phyloP scores from a whole-genome alignment of 164 flowering plant genomes.

The Vitis labrusca region DNA sequence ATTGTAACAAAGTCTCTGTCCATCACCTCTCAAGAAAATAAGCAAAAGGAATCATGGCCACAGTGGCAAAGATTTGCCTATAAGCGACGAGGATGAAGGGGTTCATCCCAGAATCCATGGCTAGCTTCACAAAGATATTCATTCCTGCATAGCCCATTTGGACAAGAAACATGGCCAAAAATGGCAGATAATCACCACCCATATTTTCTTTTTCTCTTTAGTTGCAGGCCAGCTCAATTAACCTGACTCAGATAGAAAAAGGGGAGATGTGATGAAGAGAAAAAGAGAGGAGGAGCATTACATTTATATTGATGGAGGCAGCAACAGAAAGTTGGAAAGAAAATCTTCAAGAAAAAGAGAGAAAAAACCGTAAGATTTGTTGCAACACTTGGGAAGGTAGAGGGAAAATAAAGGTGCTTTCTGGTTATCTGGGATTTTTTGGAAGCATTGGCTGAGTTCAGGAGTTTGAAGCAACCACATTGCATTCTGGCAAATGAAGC shows the following conservation, averaged over 20 bases:
- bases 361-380: conserved; percentile 13
- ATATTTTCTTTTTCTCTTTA: conserved; percentile 5
- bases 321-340: conserved; percentile 17
- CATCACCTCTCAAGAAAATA: conserved; percentile 57
- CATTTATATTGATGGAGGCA: not conserved
- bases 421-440: conserved; percentile 8
- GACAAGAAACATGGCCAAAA: conserved; percentile 58
- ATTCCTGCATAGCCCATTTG: conserved; percentile 68
- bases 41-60: conserved; percentile 57
- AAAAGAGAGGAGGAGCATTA: not conserved
- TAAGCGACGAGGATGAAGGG: conserved; percentile 69
- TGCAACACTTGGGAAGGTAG: conserved; percentile 18
- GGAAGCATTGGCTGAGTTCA: not conserved
- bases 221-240: not conserved
- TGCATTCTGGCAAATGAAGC: not conserved
- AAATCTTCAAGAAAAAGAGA: not conserved
- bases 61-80: conserved; percentile 62
- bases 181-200: conserved; percentile 35
- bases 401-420: conserved; percentile 11
- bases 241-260: not conserved
- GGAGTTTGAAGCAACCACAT: conserved; percentile 12
- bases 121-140: conserved; percentile 60
- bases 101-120: conserved; percentile 72
- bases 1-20: no score
- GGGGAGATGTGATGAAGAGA: not conserved